phyloP scores from a whole-genome alignment of 2,329 filamentous ascomycete genomes.

The Zopfia rhizophila region DNA sequence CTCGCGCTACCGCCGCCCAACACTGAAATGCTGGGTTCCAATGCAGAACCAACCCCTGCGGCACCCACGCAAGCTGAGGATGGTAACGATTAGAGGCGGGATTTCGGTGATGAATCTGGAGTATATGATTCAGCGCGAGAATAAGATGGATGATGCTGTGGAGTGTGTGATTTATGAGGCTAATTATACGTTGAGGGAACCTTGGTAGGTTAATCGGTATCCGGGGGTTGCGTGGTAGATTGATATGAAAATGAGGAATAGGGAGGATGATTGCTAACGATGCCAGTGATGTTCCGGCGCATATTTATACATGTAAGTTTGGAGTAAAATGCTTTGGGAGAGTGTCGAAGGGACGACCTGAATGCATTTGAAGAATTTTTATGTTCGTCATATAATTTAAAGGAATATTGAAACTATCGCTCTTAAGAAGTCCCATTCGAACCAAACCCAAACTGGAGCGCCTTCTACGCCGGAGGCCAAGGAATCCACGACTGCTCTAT shows the following conservation, averaged over 20 bases:
- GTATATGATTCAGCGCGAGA: conserved; percentile 53
- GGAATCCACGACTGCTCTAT: conserved; percentile 56
- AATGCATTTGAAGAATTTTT: no score
- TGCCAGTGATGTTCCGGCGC: conserved; percentile 40
- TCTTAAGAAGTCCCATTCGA: conserved; percentile 48
- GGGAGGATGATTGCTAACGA: conserved; percentile 1
- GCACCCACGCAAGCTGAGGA: conserved; percentile 31
- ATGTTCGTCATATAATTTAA: no score
- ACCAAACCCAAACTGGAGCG: conserved; percentile 54
- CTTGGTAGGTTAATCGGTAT: conserved; percentile 52
- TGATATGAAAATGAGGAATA: neutral
- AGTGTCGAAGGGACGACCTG: no score
- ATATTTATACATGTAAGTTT: conserved; percentile 45
- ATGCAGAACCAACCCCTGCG: conserved; percentile 43
- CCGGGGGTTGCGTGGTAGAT: conserved; percentile 51
- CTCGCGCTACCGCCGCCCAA: conserved; percentile 34
- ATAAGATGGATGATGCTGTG: conserved; percentile 46
- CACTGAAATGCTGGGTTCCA: conserved; percentile 41
- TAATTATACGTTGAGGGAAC: conserved; percentile 48
- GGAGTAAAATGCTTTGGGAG: no score
- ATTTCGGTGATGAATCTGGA: conserved; percentile 53
- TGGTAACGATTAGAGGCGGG: conserved; percentile 45
- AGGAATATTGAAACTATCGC: no score
- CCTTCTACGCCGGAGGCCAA: conserved; percentile 49
- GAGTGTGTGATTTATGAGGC: conserved; percentile 54